Conservation (phyloP, 2,329 filamentous ascomycete genomes). For the Fonsecaea nubica region DNA sequence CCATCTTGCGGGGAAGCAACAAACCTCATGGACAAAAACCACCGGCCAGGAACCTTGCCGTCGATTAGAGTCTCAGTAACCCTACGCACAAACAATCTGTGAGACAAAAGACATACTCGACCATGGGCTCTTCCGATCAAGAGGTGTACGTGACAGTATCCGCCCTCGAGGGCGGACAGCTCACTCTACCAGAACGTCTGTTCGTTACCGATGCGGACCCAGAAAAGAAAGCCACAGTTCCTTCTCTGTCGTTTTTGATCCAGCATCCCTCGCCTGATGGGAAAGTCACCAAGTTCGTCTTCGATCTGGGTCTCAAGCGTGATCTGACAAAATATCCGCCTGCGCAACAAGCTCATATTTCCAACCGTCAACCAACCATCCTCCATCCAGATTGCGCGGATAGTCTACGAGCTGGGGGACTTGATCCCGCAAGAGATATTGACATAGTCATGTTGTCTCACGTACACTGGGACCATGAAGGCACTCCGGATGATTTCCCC, state of each 20-base stretch:
- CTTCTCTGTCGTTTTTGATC: slow-evolving; percentile 61
- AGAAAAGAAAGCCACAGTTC: slow-evolving; percentile 56
- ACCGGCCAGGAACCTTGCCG: neutral
- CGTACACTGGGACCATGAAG: slow-evolving; percentile 48
- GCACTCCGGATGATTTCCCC: slow-evolving; percentile 61
- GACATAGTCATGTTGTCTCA: slow-evolving; percentile 52
- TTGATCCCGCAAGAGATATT: slow-evolving; percentile 47
- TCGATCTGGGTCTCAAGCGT: slow-evolving; percentile 61
- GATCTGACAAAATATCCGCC: slow-evolving; percentile 53
- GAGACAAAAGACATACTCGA: neutral
- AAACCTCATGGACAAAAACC: neutral
- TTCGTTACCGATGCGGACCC: slow-evolving; percentile 56
- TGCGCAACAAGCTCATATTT: slow-evolving; percentile 48
- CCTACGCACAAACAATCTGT: neutral
- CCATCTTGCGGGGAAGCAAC: slow-evolving; percentile 1
- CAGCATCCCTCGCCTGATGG: slow-evolving; percentile 49
- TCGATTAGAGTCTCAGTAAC: neutral
- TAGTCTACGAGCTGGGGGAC: slow-evolving; percentile 46
- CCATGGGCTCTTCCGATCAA: slow-evolving; percentile 19
- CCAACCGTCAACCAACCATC: slow-evolving; percentile 40
- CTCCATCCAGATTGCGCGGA: slow-evolving; percentile 41
- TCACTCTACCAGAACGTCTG: slow-evolving; percentile 56
- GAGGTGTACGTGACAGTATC: slow-evolving; percentile 46
- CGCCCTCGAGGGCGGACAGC: slow-evolving; percentile 50
- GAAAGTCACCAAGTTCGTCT: slow-evolving; percentile 50